Evolutionary conservation across 768 basidiomycete genomes (phyloP), one percentile per base, ranked within the genome.

Genomic region (Leccinum ochraceum): DNA sequence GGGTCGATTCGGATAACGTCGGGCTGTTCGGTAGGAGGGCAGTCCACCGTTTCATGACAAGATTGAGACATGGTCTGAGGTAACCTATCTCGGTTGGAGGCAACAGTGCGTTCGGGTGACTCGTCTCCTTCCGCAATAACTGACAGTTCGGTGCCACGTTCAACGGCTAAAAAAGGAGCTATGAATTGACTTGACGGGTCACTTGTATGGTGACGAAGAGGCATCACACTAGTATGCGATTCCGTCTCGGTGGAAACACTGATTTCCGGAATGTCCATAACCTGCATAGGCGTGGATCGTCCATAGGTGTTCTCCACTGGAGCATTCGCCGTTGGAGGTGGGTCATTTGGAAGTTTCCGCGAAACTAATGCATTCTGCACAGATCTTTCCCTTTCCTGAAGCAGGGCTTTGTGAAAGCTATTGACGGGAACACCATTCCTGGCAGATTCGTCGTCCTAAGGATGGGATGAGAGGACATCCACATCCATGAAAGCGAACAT

Each of bases 41-140:
- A 24, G 10, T 39, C 39, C 10, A 46, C 51, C 9, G 39, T 11
- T 56, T 9, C 52, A n/a, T 51, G 28, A 13, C 0, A 17, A 36
- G 26, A 13, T 34, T 4, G 57, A 53, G 50, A 30, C 11, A 46
- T 32, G 0, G n/a, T 39, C 16, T 60, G 54, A 39, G 46, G 20
- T 22, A 32, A 51, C 34, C 24, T 44, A 9, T 46, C 56, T 26
- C 20, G 53, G 24, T 46, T 22, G 44, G 53, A 53, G 54, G 28
- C n/a, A 44, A 57, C 6, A 14, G 58, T 53, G 32, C 71, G 71
- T 57, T 89, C 86, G 4, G 71, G 71, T 3, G 76, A 77, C 66
- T 89, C 86, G 53, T 92, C 89, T 56, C 84, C 88, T 74, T 90
- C 89, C 0, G 81, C 84, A 57, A 90, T 90, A 57, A 88, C 79